phyloP scores from a whole-genome alignment of 495 filamentous ascomycete species.

The Penicillium cinerascens region DNA sequence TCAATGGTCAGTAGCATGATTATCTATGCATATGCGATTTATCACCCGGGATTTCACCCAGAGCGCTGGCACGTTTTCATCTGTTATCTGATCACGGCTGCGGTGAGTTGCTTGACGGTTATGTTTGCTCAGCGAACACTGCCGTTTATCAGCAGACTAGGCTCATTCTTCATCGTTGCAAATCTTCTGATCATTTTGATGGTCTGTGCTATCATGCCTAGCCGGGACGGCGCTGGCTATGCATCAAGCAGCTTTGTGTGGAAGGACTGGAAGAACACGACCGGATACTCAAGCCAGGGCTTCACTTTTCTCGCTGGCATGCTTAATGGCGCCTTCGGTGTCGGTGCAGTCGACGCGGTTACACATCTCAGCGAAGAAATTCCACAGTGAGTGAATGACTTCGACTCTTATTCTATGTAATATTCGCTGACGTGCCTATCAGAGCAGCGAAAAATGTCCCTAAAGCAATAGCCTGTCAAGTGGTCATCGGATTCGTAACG shows the following conservation, averaged over 20 bases:
- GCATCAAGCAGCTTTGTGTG: background rate
- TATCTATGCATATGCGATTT: conserved; percentile 2
- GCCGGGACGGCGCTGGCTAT: background rate
- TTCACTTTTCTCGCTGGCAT: background rate
- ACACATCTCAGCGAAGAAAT: background rate
- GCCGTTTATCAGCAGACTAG: background rate
- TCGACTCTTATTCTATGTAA: background rate
- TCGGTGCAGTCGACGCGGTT: background rate
- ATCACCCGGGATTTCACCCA: background rate
- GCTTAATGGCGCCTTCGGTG: background rate
- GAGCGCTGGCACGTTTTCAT: conserved; percentile 1
- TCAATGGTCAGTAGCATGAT: conserved; percentile 4
- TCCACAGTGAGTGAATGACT: background rate
- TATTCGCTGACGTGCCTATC: background rate
- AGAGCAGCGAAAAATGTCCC: background rate
- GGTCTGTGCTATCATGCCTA: background rate
- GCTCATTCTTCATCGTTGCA: background rate
- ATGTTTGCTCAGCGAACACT: background rate
- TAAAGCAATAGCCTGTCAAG: background rate
- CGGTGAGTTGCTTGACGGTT: background rate
- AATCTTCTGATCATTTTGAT: background rate
- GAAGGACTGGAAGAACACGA: conserved; percentile 2
- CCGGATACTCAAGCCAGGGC: background rate
- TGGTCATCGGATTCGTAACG: background rate
- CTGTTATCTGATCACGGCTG: background rate